Base-by-base conservation (phyloP, 345 rosid genomes). In the Citrus reticulata region DNA sequence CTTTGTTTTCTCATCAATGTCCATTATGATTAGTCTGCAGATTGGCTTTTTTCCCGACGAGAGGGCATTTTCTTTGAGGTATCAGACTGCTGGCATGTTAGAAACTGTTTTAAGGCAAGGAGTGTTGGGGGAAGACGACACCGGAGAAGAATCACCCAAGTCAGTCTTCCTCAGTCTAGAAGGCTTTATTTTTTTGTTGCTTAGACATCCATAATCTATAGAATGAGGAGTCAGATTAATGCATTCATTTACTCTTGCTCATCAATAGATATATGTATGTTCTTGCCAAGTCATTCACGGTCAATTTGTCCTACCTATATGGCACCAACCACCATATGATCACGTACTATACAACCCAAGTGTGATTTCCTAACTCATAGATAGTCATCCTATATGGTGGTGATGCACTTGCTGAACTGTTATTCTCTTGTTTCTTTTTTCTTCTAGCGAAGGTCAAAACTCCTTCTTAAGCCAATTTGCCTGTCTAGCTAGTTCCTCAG, bases 51-150 rank as follows among this genome's bases (percentile, higher is more conserved):
- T 95, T 76, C 95, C 92, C 20, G 81, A 88, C 64, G 95, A 89
- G 87, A 91, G 80, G 88, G 98, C 99, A 11, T 95, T 89, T 86
- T 84, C 96, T 1, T 77, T 93, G 75, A 86, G 97, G 78, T 95
- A 95, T 84, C 98, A 88, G 79, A 91, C 96, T 2, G 98, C 97
- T 78, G 97, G 97, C 77, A 93, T 95, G 97, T 80, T 93, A 70
- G 98, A 95, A 77, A 87, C 87, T 1, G 93, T 90, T 2, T 74
- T 93, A 82, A 91, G 99, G 85, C 92, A 91, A 84, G 98, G 99
- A 17, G 98, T 93, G 71, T 87, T 93, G 1, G 99, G 99, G 65
- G 98, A 95, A 84, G 97, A 95, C 83, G 99, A 95, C 82, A 93
- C 89, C n/a, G 99, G 89, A 69, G 99, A 93, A 84, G 96, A 91